These are phyloP conservation scores for Canavalia ensiformis DNA, from an alignment of 306 rosid species.

Conservation along the genomic window DNA sequence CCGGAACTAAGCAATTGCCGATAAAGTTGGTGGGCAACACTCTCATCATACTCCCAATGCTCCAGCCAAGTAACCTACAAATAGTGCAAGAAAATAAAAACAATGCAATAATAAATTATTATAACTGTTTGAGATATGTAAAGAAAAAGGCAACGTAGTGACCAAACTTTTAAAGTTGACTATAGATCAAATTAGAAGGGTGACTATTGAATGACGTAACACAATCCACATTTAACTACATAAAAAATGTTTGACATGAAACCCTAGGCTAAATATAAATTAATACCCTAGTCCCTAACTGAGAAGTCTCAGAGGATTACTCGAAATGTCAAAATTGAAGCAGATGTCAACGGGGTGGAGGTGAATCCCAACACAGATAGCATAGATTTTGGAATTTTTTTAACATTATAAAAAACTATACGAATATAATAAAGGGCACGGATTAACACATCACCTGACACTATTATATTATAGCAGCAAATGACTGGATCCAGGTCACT, in stretches of 20 bases:
- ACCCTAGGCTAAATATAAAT: constrained; percentile 53
- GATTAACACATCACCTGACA: constrained; percentile 57
- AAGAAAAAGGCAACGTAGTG: background rate
- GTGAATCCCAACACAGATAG: constrained; percentile 48
- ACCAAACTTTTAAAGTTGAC: constrained; percentile 23
- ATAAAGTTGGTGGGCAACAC: constrained; percentile 69
- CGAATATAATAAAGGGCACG: constrained; percentile 50
- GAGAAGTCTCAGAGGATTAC: constrained; percentile 47
- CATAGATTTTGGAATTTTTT: constrained; percentile 32
- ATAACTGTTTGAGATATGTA: background rate
- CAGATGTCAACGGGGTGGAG: constrained; percentile 48
- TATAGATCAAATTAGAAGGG: background rate
- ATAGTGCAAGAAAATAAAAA: background rate
- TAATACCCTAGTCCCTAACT: background rate
- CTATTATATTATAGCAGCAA: constrained; percentile 45
- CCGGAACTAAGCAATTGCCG: constrained; percentile 69
- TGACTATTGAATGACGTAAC: constrained; percentile 23
- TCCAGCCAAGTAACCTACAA: constrained; percentile 95
- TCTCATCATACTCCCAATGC: constrained; percentile 85
- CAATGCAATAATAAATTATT: background rate
- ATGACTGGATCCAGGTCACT: constrained; percentile 82
- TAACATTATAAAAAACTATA: constrained; percentile 36
- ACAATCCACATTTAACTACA: constrained; percentile 41
- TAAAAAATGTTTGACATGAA: constrained; percentile 56
- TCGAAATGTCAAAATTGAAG: constrained; percentile 54